phyloP scores from a whole-genome alignment of 768 basidiomycete genomes.

The Hortiboletus campestris region DNA sequence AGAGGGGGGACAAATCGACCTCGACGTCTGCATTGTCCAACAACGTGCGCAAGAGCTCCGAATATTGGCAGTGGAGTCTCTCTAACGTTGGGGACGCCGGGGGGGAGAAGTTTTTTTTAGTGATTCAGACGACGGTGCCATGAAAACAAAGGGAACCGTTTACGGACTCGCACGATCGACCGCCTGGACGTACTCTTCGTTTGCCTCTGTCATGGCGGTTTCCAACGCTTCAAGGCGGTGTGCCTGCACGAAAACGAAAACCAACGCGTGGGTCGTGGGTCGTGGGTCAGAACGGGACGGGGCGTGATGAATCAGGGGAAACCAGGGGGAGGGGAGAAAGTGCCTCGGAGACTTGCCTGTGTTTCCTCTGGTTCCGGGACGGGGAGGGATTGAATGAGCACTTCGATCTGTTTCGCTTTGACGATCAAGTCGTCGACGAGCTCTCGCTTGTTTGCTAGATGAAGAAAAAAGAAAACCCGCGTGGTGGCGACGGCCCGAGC shows the following conservation, averaged over 20 bases:
- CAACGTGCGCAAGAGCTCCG: conserved; percentile 56
- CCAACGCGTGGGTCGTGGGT: no score
- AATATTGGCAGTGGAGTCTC: conserved; percentile 56
- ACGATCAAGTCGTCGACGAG: conserved; percentile 78
- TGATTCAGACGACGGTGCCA: not conserved
- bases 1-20: conserved; percentile 17
- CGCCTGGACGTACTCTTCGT: conserved; percentile 71
- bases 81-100: conserved; percentile 36
- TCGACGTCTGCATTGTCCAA: conserved; percentile 50
- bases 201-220: conserved; percentile 66
- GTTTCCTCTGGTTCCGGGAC: conserved; percentile 75
- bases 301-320: not conserved
- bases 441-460: conserved; percentile 81
- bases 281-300: not conserved
- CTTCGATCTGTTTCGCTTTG: conserved; percentile 89
- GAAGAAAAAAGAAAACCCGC: not conserved
- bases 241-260: conserved; percentile 42
- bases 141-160: not conserved
- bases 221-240: conserved; percentile 66
- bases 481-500: no score
- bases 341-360: conserved; percentile 41
- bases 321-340: no score
- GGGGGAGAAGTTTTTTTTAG: not conserved
- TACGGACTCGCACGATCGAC: conserved; percentile 75
- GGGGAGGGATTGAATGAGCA: conserved; percentile 76